Conservation (phyloP, 1,284 basidiomycete genomes). For the Leccinum angustisporum region DNA sequence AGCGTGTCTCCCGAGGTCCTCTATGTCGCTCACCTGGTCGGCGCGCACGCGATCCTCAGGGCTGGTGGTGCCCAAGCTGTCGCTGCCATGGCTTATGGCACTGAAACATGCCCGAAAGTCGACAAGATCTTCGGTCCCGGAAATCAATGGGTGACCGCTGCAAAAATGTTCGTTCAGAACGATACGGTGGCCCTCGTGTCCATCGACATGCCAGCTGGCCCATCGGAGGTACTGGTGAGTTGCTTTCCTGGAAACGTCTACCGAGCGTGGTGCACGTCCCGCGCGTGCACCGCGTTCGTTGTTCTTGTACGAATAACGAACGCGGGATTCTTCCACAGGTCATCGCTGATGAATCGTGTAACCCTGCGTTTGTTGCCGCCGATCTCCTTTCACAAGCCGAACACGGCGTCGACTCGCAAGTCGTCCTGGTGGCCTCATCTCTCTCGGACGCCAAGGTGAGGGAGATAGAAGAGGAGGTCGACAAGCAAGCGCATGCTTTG, state of each 20-base stretch:
- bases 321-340: slow-evolving; percentile 55
- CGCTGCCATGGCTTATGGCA: slow-evolving; percentile 97
- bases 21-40: slow-evolving; percentile 88
- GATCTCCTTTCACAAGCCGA: slow-evolving; percentile 98
- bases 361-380: slow-evolving; percentile 91
- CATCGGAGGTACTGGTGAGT: slow-evolving; percentile 92
- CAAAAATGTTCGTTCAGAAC: slow-evolving; percentile 99
- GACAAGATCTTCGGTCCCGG: slow-evolving; percentile 99
- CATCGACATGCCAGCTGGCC: slow-evolving; percentile 99
- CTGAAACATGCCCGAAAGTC: slow-evolving; percentile 94
- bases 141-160: slow-evolving; percentile 99
- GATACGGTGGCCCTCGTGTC: slow-evolving; percentile 96
- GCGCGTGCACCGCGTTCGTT: slow-evolving; percentile 36
- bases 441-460: slow-evolving; percentile 64
- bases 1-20: slow-evolving; percentile 93
- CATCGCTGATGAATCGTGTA: slow-evolving; percentile 86
- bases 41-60: slow-evolving; percentile 85
- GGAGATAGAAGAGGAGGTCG: slow-evolving; percentile 84
- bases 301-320: slow-evolving; percentile 39
- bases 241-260: slow-evolving; percentile 19
- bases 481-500: slow-evolving; percentile 84
- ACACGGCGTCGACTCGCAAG: slow-evolving; percentile 97
- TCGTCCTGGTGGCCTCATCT: slow-evolving; percentile 85
- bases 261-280: slow-evolving; percentile 17
- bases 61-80: slow-evolving; percentile 97